A percentile compares a stretch with the other conserved stretches of the same genome.
These are phyloP conservation scores for Entoloma clypeatum DNA, from an alignment of 1,284 basidiomycete species.

Conservation along the genomic window DNA sequence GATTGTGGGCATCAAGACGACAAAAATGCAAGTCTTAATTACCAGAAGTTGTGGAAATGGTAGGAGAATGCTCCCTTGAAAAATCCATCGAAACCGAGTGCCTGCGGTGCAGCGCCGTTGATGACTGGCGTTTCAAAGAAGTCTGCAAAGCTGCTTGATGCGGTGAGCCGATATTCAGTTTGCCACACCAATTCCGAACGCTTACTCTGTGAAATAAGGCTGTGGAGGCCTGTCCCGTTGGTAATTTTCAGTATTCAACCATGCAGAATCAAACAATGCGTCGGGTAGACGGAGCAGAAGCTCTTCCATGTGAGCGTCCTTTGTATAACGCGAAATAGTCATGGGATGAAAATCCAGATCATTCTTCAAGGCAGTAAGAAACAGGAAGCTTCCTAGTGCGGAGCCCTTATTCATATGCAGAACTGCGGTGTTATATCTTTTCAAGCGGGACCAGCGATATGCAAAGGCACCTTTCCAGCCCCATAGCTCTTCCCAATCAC, in stretches of 20 bases:
- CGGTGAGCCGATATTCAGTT: slow-evolving; percentile 4
- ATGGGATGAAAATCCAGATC: slow-evolving; percentile 86
- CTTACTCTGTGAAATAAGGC: slow-evolving; percentile 78
- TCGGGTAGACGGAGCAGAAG: slow-evolving; percentile 77
- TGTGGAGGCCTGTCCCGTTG: slow-evolving; percentile 81
- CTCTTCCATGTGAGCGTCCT: slow-evolving; percentile 72
- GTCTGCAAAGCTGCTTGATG: slow-evolving; percentile 55
- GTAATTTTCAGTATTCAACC: slow-evolving; percentile 81
- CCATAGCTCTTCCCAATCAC: slow-evolving; percentile 93
- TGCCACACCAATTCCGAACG: slow-evolving; percentile 14
- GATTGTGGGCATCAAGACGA: slow-evolving; percentile 11
- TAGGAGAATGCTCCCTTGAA: slow-evolving; percentile 85
- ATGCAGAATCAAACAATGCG: slow-evolving; percentile 84
- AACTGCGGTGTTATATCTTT: slow-evolving; percentile 85
- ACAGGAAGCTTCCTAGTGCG: slow-evolving; percentile 78
- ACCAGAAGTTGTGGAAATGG: slow-evolving; percentile 87
- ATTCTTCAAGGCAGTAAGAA: slow-evolving; percentile 83
- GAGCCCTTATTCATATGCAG: slow-evolving; percentile 80
- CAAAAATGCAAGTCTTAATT: slow-evolving; percentile 18
- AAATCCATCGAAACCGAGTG: slow-evolving; percentile 80
- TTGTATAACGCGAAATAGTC: slow-evolving; percentile 76
- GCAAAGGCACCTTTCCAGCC: slow-evolving; percentile 86
- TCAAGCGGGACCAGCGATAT: slow-evolving; percentile 79
- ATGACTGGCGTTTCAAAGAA: slow-evolving; percentile 78
- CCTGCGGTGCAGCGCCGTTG: slow-evolving; percentile 68